phyloP scores from a whole-genome alignment of 192 early-diverging fungal genomes.

The Chytriomyces sp. region DNA sequence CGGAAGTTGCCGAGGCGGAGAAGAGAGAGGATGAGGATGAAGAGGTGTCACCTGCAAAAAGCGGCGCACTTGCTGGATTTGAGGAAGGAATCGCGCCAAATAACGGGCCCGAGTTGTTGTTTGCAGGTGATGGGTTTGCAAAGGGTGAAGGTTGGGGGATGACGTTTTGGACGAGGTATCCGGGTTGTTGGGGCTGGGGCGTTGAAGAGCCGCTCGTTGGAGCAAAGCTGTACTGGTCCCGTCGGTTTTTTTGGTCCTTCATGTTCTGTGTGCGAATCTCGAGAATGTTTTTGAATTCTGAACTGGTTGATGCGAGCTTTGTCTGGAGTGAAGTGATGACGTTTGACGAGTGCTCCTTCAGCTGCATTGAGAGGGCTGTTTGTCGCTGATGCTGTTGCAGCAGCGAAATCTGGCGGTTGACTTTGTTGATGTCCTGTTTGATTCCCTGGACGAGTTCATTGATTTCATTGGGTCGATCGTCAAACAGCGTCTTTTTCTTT shows the following conservation, averaged over 20 bases:
- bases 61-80: not conserved
- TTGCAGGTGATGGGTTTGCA: not conserved
- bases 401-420: conserved; percentile 91
- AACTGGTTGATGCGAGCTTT: conserved; percentile 86
- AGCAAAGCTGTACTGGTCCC: conserved; percentile 84
- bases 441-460: conserved; percentile 92
- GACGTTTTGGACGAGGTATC: not conserved
- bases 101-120: not conserved
- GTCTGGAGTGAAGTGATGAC: conserved; percentile 91
- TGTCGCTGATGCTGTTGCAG: conserved; percentile 67
- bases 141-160: not conserved
- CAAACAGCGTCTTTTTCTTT: conserved; percentile 94
- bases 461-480: conserved; percentile 95
- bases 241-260: conserved; percentile 85
- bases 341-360: conserved; percentile 86
- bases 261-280: conserved; percentile 95
- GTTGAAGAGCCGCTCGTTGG: conserved; percentile 4
- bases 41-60: conserved; percentile 23
- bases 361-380: conserved; percentile 52
- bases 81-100: not conserved
- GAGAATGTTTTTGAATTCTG: conserved; percentile 93
- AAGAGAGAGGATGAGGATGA: conserved; percentile 36
- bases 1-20: conserved; percentile 1
- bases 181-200: conserved; percentile 20
- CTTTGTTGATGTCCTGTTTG: conserved; percentile 93